These are phyloP conservation scores for Colletotrichum phormii DNA, from an alignment of 2,329 filamentous ascomycete species.

Conservation along the genomic window DNA sequence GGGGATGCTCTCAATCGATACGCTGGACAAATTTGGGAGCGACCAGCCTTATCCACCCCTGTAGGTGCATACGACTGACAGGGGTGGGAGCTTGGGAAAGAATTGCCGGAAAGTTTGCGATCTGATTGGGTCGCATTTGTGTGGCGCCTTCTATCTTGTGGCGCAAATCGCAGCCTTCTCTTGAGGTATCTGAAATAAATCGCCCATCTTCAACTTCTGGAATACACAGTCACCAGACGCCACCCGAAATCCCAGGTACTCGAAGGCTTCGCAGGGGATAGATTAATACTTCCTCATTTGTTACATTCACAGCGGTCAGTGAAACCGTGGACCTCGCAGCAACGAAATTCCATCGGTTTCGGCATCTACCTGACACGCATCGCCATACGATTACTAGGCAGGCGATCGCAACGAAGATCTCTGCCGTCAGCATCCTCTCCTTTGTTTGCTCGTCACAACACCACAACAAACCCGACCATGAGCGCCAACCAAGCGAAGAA, in stretches of 20 bases:
- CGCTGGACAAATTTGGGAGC: slow-evolving; percentile 31
- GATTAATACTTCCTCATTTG: neutral
- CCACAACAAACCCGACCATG: neutral
- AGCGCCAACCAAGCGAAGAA: slow-evolving; percentile 34
- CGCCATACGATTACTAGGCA: neutral
- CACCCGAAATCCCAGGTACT: neutral
- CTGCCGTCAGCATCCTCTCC: neutral
- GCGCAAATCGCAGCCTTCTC: slow-evolving; percentile 25
- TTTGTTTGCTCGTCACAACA: neutral
- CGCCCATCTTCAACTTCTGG: neutral
- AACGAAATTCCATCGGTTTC: neutral
- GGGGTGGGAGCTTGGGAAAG: slow-evolving; percentile 15
- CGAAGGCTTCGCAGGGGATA: neutral
- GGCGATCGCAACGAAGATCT: neutral
- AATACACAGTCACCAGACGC: neutral
- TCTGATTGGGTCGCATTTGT: slow-evolving; percentile 18
- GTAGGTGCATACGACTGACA: slow-evolving; percentile 27
- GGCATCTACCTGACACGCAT: neutral
- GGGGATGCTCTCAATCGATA: slow-evolving; percentile 4
- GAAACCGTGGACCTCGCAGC: neutral
- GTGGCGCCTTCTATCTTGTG: slow-evolving; percentile 1
- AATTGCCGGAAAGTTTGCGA: slow-evolving; percentile 10
- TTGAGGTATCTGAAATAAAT: neutral
- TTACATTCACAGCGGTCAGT: neutral
- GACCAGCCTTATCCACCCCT: slow-evolving; percentile 32